Conservation (phyloP, 1,284 basidiomycete species). For the Leucoagaricus sp. region DNA sequence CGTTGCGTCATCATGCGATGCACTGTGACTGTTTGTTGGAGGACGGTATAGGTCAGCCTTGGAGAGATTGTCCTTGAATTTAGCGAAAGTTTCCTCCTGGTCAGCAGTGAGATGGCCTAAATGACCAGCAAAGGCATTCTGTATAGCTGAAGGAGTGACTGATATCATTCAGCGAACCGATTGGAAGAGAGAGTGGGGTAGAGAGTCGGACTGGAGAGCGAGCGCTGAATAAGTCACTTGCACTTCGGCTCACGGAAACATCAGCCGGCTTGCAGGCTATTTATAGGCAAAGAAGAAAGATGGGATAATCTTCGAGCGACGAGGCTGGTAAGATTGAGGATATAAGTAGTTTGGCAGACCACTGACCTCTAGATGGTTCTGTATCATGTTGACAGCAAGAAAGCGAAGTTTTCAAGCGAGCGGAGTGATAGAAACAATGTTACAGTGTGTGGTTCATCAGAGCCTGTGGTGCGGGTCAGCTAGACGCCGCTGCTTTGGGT, state of each 20-base stretch:
- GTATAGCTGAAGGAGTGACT: background rate
- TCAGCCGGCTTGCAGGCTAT: background rate
- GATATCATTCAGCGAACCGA: background rate
- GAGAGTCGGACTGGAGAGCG: background rate
- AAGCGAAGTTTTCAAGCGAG: no score
- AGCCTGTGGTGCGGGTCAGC: no score
- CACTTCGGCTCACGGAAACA: background rate
- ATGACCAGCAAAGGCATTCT: constrained; percentile 44
- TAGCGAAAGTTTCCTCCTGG: constrained; percentile 48
- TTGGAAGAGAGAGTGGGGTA: no score
- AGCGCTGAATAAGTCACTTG: constrained; percentile 1
- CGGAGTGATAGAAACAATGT: no score
- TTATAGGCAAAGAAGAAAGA: no score
- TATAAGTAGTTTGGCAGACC: no score
- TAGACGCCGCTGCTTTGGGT: no score
- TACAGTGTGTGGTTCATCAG: no score
- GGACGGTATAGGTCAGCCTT: constrained; percentile 54
- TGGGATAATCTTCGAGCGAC: no score
- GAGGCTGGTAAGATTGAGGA: no score
- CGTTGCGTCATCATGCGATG: constrained; percentile 67
- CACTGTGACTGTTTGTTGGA: constrained; percentile 27
- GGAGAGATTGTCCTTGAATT: constrained; percentile 54
- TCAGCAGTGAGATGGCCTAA: constrained; percentile 50
- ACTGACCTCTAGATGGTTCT: no score
- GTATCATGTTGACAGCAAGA: no score